These are phyloP conservation scores for Eudorina sp. DNA, from an alignment of 139 green algal species.

Conservation along the genomic window DNA sequence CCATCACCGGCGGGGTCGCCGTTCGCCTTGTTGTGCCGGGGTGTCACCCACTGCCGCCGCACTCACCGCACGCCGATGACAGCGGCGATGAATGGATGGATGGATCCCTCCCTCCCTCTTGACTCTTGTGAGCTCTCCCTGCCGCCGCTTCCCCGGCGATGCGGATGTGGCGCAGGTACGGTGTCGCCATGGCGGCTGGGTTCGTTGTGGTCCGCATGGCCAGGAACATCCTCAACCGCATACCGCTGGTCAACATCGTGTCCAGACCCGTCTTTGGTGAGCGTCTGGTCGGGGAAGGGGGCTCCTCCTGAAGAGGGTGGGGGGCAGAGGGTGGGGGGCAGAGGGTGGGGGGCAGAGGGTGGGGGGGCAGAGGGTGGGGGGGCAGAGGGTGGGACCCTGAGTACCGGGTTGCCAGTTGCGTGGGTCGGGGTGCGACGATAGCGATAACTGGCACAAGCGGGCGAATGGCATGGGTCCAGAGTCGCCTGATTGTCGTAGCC, in stretches of 20 bases:
- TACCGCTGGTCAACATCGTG: slow-evolving; percentile 52
- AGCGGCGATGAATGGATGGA: not conserved
- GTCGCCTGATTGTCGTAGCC: too few species aligned
- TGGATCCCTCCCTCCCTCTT: not conserved
- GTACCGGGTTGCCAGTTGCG: not conserved
- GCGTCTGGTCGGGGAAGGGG: not conserved
- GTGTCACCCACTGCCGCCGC: too few species aligned
- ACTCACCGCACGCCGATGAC: not conserved
- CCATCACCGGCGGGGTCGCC: not conserved
- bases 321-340: too few species aligned
- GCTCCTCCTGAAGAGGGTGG: too few species aligned
- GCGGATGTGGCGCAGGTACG: slow-evolving; percentile 48
- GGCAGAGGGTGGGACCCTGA: not conserved
- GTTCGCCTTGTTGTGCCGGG: too few species aligned
- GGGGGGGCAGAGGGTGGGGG: too few species aligned
- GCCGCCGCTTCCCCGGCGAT: not conserved
- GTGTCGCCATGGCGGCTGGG: slow-evolving; percentile 48
- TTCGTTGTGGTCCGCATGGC: slow-evolving; percentile 39
- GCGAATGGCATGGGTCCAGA: too few species aligned
- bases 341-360: too few species aligned
- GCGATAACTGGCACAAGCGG: not conserved
- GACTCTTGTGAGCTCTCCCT: not conserved
- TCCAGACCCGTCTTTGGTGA: slow-evolving; percentile 57
- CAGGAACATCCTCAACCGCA: slow-evolving; percentile 48
- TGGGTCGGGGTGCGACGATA: not conserved